Evolutionary conservation across 148 eudicot genomes (phyloP), one percentile per base, ranked within the genome.

Genomic region (Camellia japonica): DNA sequence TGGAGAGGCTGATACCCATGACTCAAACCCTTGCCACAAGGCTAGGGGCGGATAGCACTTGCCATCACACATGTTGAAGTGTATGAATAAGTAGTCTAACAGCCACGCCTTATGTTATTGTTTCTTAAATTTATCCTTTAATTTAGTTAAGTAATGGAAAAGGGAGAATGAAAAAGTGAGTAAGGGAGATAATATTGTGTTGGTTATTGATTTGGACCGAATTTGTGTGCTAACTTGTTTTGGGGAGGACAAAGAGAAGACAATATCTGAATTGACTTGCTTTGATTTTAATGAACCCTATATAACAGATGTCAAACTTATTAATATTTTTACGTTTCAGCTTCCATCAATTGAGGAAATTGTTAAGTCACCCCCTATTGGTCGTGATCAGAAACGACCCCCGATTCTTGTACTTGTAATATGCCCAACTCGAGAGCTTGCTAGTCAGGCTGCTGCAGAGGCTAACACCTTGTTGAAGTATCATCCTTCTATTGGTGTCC

Each of bases 341-440:
- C 99, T 97, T 83, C 99, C 99, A 38, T 90, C 99, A 38, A 88
- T 97, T 77, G 99, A 97, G 89, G 86, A 81, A 43, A 89, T 94
- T 62, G 85, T 83, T 75, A 92, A 97, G 30, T 78, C 89, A 76
- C 92, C 97, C 70, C 88, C 92, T 77, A 82, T 58, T 77, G 83
- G 77, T 51, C 91, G 89, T 70, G 94, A 94, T 88, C 89, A 90
- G 63, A 92, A 81, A 85, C 81, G 91, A 49, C 90, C 97, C 61
- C 99, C 99, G 65, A 92, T 97, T 82, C 75, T 83, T 79, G 99
- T 97, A 79, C 98, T 97, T 72, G 93, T 97, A 20, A 83, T 97
- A 76, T 97, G 99, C 85, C 99, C 99, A 76, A 97, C 99, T 65
- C 80, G 99, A 67, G 99, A 97, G 92, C 97, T 97, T 75, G 99